Evolutionary conservation across 495 filamentous ascomycete genomes (phyloP).

Genomic region (Talaromyces thailandensis): DNA sequence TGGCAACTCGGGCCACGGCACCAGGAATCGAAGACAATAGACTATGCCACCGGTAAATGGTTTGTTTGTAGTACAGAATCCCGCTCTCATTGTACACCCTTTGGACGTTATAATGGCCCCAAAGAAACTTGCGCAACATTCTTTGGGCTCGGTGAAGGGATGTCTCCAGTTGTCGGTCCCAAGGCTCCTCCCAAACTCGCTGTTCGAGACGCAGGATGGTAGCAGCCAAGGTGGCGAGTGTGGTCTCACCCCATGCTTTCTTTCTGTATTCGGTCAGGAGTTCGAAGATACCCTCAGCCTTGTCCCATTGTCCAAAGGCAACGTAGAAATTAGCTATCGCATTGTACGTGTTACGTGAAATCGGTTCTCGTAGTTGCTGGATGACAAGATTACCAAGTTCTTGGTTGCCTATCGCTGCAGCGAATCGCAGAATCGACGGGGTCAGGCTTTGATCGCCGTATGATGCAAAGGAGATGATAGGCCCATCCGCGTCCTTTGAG

Average conservation of each 20-base stretch:
- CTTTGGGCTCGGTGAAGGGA: constrained; percentile 19
- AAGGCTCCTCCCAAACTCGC: constrained; percentile 6
- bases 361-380: constrained; percentile 22
- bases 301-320: constrained; percentile 34
- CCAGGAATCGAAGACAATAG: constrained; percentile 22
- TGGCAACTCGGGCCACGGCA: constrained; percentile 13
- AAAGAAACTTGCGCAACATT: constrained; percentile 23
- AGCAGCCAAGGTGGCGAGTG: constrained; percentile 31
- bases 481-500: constrained; percentile 47
- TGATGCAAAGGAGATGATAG: constrained; percentile 33
- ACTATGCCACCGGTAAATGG: constrained; percentile 18
- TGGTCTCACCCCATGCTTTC: constrained; percentile 41
- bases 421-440: constrained; percentile 51
- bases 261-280: constrained; percentile 28
- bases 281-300: constrained; percentile 32
- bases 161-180: constrained; percentile 5
- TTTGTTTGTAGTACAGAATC: constrained; percentile 19
- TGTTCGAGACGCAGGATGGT: constrained; percentile 32
- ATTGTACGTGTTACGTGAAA: constrained; percentile 37
- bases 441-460: constrained; percentile 42
- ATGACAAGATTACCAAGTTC: constrained; percentile 37
- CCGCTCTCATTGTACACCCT: constrained; percentile 8
- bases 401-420: constrained; percentile 39
- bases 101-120: constrained; percentile 23
- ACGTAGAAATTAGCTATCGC: constrained; percentile 44